Percentiles rank a stretch among this genome's conserved stretches.
Evolutionary conservation across 345 rosid species (phyloP).

Genomic region (Salix dunnii): DNA sequence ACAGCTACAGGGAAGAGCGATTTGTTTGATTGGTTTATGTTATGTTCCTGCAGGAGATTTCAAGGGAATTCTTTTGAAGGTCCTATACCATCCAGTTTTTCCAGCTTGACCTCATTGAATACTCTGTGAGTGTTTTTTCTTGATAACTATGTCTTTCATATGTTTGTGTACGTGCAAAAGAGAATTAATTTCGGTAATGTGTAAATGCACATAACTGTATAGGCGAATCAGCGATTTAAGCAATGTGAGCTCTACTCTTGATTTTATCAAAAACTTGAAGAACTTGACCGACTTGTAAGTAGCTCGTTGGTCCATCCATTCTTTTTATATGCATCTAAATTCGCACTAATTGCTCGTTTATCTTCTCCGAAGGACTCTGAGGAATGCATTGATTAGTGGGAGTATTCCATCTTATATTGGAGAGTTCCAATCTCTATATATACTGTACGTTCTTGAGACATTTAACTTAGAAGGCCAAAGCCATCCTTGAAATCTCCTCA

Average conservation of each 20-base stretch:
- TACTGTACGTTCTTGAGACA: slow-evolving; percentile 25
- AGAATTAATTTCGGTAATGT: neutral
- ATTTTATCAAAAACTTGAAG: slow-evolving; percentile 35
- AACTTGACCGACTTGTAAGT: slow-evolving; percentile 41
- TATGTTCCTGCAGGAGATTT: slow-evolving; percentile 27
- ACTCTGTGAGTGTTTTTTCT: slow-evolving; percentile 33
- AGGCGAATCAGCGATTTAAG: slow-evolving; percentile 39
- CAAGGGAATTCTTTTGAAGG: slow-evolving; percentile 41
- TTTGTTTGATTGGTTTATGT: neutral
- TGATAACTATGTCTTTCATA: neutral
- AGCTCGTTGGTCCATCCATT: neutral
- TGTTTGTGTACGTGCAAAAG: neutral
- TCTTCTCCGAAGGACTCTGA: slow-evolving; percentile 16
- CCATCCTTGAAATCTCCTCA: neutral
- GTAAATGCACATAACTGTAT: neutral
- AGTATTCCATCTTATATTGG: slow-evolving; percentile 26
- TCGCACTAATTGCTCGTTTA: neutral
- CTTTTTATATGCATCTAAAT: neutral
- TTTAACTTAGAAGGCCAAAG: neutral
- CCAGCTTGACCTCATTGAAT: slow-evolving; percentile 24
- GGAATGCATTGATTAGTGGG: slow-evolving; percentile 31
- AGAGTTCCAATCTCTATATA: slow-evolving; percentile 11
- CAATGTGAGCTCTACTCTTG: slow-evolving; percentile 41
- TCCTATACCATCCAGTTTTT: slow-evolving; percentile 39
- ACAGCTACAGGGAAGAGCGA: neutral